A percentile compares a stretch with the other conserved stretches of the same genome.
Evolutionary conservation across 306 rosid species (phyloP).

Genomic region (Casuarina cunninghamiana): DNA sequence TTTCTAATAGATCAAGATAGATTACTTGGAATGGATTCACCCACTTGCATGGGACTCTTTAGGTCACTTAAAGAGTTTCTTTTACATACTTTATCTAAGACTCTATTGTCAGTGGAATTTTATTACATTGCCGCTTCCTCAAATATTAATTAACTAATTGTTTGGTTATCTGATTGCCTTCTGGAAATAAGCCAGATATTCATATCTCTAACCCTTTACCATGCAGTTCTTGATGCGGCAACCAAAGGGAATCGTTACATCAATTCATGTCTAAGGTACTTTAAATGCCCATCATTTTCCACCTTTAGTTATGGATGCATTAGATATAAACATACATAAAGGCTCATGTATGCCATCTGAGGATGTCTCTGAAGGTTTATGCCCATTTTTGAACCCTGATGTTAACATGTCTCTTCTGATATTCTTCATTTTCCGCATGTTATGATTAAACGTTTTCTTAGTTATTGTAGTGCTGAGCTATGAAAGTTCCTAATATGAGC

Average conservation of each 20-base stretch:
- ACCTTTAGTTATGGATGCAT: too few species aligned
- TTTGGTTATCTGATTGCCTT: neutral
- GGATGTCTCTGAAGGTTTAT: too few species aligned
- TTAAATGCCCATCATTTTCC: neutral
- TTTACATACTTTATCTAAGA: neutral
- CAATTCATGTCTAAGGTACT: conserved; percentile 85
- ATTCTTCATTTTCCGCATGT: too few species aligned
- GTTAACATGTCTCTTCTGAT: too few species aligned
- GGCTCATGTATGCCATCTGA: too few species aligned
- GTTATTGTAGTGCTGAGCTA: too few species aligned
- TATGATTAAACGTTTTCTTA: too few species aligned
- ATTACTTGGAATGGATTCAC: neutral
- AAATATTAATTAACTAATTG: neutral
- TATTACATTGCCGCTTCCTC: neutral
- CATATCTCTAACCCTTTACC: conserved; percentile 7
- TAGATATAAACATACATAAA: too few species aligned
- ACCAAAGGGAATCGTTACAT: conserved; percentile 81
- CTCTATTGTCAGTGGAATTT: neutral
- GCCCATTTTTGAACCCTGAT: too few species aligned
- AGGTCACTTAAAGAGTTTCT: neutral
- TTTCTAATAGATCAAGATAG: neutral
- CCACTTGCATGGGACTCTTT: neutral
- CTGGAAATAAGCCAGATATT: neutral
- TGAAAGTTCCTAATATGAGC: too few species aligned
- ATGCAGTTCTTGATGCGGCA: conserved; percentile 80